These are phyloP conservation scores for Hura crepitans DNA, from an alignment of 441 rosid genomes.

Conservation along the genomic window DNA sequence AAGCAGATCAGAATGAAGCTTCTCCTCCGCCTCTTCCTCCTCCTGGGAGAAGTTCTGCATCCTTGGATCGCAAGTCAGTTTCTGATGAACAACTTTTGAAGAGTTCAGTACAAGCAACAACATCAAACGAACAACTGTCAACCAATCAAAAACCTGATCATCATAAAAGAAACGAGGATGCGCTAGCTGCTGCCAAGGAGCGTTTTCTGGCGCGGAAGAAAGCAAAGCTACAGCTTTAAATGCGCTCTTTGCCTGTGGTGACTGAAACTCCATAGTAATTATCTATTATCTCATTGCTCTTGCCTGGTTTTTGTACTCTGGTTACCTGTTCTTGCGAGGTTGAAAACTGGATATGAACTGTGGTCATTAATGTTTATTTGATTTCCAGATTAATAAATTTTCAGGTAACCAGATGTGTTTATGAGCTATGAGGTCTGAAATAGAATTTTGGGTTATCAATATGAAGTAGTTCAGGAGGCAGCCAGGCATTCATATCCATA, in stretches of 20 bases:
- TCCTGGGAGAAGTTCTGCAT: conserved; percentile 27
- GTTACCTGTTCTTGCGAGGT: not conserved
- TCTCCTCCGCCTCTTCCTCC: conserved; percentile 23
- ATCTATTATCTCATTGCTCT: not conserved
- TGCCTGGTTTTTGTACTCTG: conserved; percentile 1
- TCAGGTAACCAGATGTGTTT: not conserved
- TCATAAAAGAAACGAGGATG: conserved; percentile 30
- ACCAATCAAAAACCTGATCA: conserved; percentile 40
- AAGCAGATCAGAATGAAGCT: conserved; percentile 26
- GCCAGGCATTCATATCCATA: too few species aligned
- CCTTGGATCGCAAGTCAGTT: conserved; percentile 28
- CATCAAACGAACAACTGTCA: conserved; percentile 30
- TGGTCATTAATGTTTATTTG: not conserved
- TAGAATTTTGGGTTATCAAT: too few species aligned
- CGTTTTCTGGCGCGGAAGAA: conserved; percentile 75
- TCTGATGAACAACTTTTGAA: conserved; percentile 25
- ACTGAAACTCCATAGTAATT: not conserved
- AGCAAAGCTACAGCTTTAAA: conserved; percentile 37
- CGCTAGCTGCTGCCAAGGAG: conserved; percentile 31
- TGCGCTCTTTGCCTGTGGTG: not conserved
- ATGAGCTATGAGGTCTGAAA: not conserved
- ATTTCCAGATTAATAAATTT: not conserved
- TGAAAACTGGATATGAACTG: not conserved
- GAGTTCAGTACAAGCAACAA: conserved; percentile 27
- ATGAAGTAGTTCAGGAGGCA: too few species aligned